These are phyloP conservation scores for Fusarium albosuccineum DNA, from an alignment of 2,329 filamentous ascomycete genomes.

Conservation along the genomic window DNA sequence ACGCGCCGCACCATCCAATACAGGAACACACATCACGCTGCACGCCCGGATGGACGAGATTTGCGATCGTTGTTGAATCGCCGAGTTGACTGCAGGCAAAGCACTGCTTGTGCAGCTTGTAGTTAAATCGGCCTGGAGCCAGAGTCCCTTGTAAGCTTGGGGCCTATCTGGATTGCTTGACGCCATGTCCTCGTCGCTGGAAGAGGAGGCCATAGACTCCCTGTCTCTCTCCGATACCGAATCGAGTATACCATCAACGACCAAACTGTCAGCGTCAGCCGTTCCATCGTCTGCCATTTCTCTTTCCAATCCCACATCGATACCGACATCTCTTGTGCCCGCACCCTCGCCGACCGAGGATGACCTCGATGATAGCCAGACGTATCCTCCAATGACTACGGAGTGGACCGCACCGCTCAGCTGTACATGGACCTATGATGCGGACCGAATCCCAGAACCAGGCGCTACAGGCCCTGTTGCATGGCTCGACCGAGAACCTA, in stretches of 20 bases:
- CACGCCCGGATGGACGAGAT: slow-evolving; percentile 41
- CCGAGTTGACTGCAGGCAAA: slow-evolving; percentile 41
- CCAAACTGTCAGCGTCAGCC: slow-evolving; percentile 25
- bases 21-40: slow-evolving; percentile 21
- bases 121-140: slow-evolving; percentile 32
- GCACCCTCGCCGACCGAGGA: slow-evolving; percentile 38
- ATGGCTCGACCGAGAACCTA: slow-evolving; percentile 55
- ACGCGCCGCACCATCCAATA: slow-evolving; percentile 1
- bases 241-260: slow-evolving; percentile 19
- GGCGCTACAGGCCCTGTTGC: slow-evolving; percentile 49
- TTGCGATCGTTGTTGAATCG: slow-evolving; percentile 35
- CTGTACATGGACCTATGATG: slow-evolving; percentile 57
- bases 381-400: slow-evolving; percentile 55
- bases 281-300: slow-evolving; percentile 34
- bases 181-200: slow-evolving; percentile 36
- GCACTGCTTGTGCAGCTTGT: slow-evolving; percentile 34
- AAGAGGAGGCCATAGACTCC: slow-evolving; percentile 27
- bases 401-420: slow-evolving; percentile 52
- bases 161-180: slow-evolving; percentile 18
- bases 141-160: slow-evolving; percentile 10
- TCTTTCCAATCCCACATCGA: slow-evolving; percentile 32
- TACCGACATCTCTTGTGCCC: slow-evolving; percentile 24
- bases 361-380: slow-evolving; percentile 35
- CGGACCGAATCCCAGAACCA: slow-evolving; percentile 42
- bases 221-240: slow-evolving; percentile 18